Conservation (phyloP, 1,139 yeast genomes). For the Geotrichum bryndzae region DNA sequence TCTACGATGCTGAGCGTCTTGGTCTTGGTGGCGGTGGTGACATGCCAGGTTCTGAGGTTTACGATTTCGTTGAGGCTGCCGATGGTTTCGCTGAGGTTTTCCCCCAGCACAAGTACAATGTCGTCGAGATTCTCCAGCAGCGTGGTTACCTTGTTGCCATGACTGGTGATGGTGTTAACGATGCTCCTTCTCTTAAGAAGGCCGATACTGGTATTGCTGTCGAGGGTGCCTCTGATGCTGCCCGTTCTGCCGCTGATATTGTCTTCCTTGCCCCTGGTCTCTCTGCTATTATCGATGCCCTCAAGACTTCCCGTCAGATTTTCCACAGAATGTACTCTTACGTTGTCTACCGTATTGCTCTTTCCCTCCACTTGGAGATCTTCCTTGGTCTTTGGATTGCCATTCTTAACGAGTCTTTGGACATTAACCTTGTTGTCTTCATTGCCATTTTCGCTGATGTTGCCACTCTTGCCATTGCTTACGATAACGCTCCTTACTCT, state of each 20-base stretch:
- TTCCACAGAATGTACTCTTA: conserved; percentile 80
- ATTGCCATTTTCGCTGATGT: conserved; percentile 74
- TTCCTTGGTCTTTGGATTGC: conserved; percentile 72
- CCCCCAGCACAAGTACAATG: conserved; percentile 78
- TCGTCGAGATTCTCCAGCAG: conserved; percentile 68
- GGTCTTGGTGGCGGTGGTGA: conserved; percentile 71
- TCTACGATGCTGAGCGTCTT: conserved; percentile 64
- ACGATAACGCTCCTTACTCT: conserved; percentile 91
- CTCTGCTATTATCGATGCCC: conserved; percentile 70
- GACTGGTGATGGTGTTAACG: conserved; percentile 82
- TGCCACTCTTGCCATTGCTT: conserved; percentile 72
- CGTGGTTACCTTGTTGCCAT: conserved; percentile 75
- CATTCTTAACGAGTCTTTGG: conserved; percentile 58
- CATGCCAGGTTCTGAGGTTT: conserved; percentile 67
- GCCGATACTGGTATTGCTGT: conserved; percentile 80
- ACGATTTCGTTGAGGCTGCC: conserved; percentile 72
- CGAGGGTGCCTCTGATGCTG: conserved; percentile 78
- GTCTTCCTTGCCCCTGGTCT: conserved; percentile 77
- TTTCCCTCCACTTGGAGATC: conserved; percentile 65
- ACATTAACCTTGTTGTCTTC: conserved; percentile 65
- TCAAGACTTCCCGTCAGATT: conserved; percentile 72
- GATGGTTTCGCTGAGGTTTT: conserved; percentile 79
- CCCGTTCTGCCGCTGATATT: conserved; percentile 74
- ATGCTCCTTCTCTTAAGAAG: conserved; percentile 73
- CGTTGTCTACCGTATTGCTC: conserved; percentile 74